Evolutionary conservation across 2,329 filamentous ascomycete species (phyloP), one percentile per base, ranked within the genome.

Genomic region (Colletotrichum trifolii): DNA sequence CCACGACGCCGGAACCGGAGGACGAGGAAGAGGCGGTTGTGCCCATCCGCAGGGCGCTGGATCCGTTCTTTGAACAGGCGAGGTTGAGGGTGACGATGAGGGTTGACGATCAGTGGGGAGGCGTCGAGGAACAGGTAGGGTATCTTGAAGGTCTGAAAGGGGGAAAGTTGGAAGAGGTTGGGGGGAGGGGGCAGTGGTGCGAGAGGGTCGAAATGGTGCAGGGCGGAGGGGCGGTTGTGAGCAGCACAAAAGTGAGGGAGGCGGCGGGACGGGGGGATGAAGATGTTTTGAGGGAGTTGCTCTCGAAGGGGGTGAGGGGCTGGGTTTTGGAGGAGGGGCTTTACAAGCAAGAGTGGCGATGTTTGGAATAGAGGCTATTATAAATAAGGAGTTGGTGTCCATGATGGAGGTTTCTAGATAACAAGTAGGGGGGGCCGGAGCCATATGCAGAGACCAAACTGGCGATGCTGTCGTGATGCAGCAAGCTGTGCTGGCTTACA

Each of bases 1-100:
- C 25, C n/a, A 46, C 25, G 46, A 25, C 25, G 25, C 25, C 25
- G 25, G 25, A 25, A 25, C 17, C 62, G 46, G 6, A 34, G 58
- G 3, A 11, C 36, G 25, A 25, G 12, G 10, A 49, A 8, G 56
- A 25, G 8, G 34, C 12, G 25, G 48, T 42, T 25, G n/a, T 80
- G 73, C 50, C 58, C 70, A 85, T 90, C 67, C 80, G 86, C 11
- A 76, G 75, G 0, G 85, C 86, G 0, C 79, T 95, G 2, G 79
- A 79, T 2, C 87, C 87, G 0, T 91, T 93, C 72, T 89, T 94
- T 68, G 77, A 79, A 1, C 81, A 82, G 11, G 86, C 92, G 57
- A 80, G 81, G 60, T 75, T 94, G 56, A 81, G 87, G 11, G 88
- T 93, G 2, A 90, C 86, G 54, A 83, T 89, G 73, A 81, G 92